Evolutionary conservation across 805 yeast genomes (phyloP).

Genomic region (Wickerhamomyces mucosus): DNA sequence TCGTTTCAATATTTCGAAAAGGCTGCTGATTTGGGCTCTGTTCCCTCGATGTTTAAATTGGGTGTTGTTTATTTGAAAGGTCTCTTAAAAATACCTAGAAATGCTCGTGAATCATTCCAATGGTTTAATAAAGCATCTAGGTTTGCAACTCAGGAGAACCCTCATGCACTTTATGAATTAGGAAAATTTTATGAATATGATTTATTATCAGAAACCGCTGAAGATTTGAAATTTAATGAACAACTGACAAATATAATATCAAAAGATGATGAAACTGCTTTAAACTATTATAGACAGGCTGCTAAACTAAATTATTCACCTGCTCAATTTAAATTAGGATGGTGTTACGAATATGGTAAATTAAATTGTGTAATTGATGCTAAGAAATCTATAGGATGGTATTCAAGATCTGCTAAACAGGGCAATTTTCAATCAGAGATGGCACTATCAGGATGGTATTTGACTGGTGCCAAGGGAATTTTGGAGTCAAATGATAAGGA

Average conservation of each 20-base stretch:
- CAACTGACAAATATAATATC: constrained; percentile 7
- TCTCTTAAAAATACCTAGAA: constrained; percentile 27
- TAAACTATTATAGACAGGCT: constrained; percentile 46
- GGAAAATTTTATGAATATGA: constrained; percentile 46
- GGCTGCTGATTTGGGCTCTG: constrained; percentile 55
- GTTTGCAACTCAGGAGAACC: constrained; percentile 32
- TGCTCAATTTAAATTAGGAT: constrained; percentile 63
- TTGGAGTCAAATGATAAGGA: constrained; percentile 48
- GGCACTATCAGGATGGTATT: constrained; percentile 69
- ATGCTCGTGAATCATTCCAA: constrained; percentile 33
- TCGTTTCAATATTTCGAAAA: constrained; percentile 46
- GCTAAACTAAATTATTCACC: constrained; percentile 53
- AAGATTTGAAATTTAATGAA: background rate
- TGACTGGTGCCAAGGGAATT: constrained; percentile 54
- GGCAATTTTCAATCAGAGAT: constrained; percentile 63
- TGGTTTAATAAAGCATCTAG: constrained; percentile 46
- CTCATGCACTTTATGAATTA: constrained; percentile 50
- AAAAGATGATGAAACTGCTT: constrained; percentile 31
- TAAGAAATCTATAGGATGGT: constrained; percentile 62
- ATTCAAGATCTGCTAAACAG: constrained; percentile 48
- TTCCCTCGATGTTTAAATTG: constrained; percentile 63
- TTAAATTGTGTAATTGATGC: constrained; percentile 43
- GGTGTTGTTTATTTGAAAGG: constrained; percentile 57
- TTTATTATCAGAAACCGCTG: constrained; percentile 14
- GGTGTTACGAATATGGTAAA: constrained; percentile 64